phyloP scores from a whole-genome alignment of 116 monocot genomes.

The Cymodocea nodosa region DNA sequence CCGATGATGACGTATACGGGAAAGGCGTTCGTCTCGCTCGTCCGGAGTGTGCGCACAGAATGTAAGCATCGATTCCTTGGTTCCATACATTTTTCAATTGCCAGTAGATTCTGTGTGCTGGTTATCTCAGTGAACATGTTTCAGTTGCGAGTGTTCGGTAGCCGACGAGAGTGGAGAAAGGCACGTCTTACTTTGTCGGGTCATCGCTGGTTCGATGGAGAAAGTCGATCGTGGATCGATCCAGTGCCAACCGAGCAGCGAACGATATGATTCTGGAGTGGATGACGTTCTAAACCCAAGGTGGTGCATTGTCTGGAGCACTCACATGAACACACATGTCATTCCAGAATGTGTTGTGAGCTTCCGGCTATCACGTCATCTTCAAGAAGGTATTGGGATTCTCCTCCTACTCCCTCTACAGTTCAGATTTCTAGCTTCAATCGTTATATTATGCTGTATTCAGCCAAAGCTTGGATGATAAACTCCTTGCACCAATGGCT shows the following conservation, averaged over 20 bases:
- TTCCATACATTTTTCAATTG: not conserved
- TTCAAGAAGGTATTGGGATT: no score
- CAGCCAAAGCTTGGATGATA: no score
- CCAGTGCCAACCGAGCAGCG: slow-evolving; percentile 44
- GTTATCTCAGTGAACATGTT: not conserved
- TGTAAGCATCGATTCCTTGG: not conserved
- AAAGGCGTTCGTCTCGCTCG: slow-evolving; percentile 49
- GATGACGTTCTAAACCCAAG: slow-evolving; percentile 37
- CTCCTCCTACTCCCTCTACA: no score
- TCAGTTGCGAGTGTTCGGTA: slow-evolving; percentile 22
- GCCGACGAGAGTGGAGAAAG: slow-evolving; percentile 31
- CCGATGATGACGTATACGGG: slow-evolving; percentile 23
- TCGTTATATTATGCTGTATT: no score
- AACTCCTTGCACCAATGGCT: no score
- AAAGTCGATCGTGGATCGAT: slow-evolving; percentile 26
- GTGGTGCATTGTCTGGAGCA: slow-evolving; percentile 60
- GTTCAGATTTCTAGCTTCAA: no score
- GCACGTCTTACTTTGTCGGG: slow-evolving; percentile 55
- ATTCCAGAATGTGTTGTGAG: slow-evolving; percentile 59
- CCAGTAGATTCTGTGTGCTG: not conserved
- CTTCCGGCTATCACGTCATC: slow-evolving; percentile 26
- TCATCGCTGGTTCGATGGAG: slow-evolving; percentile 46
- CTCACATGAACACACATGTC: slow-evolving; percentile 58
- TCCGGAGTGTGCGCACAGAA: slow-evolving; percentile 14
- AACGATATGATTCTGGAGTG: slow-evolving; percentile 45